Evolutionary conservation across 2,329 filamentous ascomycete genomes (phyloP).

Genomic region (Pseudogymnoascus sp.): DNA sequence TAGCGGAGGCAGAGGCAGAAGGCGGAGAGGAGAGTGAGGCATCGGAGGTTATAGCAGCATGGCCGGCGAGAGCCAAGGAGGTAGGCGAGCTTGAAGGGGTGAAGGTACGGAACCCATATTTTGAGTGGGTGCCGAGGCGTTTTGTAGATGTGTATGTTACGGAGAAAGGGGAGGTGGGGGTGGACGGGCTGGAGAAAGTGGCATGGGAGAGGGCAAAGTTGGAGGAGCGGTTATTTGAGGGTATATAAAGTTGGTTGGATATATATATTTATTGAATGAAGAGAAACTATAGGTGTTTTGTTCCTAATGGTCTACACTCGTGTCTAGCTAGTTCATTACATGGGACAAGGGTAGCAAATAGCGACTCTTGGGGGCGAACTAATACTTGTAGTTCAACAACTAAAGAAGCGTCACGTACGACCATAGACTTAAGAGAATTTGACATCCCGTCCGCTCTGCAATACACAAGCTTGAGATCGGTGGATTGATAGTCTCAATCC

Average conservation of each 20-base stretch:
- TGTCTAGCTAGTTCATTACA: no score
- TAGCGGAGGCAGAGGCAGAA: conserved; percentile 35
- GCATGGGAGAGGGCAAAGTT: conserved; percentile 19
- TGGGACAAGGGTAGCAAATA: no score
- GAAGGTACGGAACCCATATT: conserved; percentile 33
- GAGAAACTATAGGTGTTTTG: neutral
- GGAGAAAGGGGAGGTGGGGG: conserved; percentile 23
- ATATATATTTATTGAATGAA: neutral
- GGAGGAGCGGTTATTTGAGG: conserved; percentile 19
- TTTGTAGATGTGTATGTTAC: conserved; percentile 28
- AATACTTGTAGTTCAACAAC: no score
- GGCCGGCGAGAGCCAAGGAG: conserved; percentile 29
- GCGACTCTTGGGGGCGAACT: no score
- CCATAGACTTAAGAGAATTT: no score
- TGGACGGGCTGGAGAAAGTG: conserved; percentile 19
- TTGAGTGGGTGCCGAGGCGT: conserved; percentile 28
- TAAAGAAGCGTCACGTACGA: no score
- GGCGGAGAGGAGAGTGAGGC: conserved; percentile 44
- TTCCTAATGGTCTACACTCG: no score
- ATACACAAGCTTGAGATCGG: no score
- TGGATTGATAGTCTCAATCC: no score
- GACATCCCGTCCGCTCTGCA: no score
- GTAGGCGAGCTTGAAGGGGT: conserved; percentile 17
- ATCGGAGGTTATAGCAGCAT: conserved; percentile 42
- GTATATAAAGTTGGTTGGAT: conserved; percentile 11